These are phyloP conservation scores for Trypethelium eluteriae DNA, from an alignment of 495 filamentous ascomycete genomes.

Conservation along the genomic window DNA sequence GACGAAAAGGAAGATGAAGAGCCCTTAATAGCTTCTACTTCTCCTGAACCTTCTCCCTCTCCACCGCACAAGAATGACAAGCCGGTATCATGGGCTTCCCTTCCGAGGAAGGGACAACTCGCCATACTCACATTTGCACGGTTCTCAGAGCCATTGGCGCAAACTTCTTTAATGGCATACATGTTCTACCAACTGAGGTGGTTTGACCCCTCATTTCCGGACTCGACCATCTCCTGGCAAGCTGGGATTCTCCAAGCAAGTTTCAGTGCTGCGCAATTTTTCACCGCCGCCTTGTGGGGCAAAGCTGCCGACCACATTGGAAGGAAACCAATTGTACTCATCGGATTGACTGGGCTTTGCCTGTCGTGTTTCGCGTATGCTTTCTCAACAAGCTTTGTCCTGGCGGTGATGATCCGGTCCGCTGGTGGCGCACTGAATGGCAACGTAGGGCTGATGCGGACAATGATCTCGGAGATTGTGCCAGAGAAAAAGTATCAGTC, in stretches of 20 bases:
- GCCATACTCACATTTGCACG: slow-evolving; percentile 62
- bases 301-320: slow-evolving; percentile 63
- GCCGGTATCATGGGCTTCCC: slow-evolving; percentile 31
- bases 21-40: neutral
- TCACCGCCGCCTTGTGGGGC: slow-evolving; percentile 75
- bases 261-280: slow-evolving; percentile 73
- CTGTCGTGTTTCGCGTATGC: slow-evolving; percentile 46
- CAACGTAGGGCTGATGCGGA: slow-evolving; percentile 69
- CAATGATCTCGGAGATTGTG: slow-evolving; percentile 69
- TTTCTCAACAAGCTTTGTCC: slow-evolving; percentile 68
- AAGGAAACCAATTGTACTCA: slow-evolving; percentile 64
- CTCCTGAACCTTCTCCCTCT: neutral
- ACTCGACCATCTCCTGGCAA: slow-evolving; percentile 55
- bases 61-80: slow-evolving; percentile 18
- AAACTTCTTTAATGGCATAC: slow-evolving; percentile 63
- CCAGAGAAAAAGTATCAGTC: slow-evolving; percentile 60
- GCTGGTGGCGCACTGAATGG: slow-evolving; percentile 66
- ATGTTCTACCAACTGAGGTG: slow-evolving; percentile 49
- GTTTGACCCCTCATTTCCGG: slow-evolving; percentile 34
- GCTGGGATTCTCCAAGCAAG: slow-evolving; percentile 69
- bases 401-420: slow-evolving; percentile 63
- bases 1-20: neutral
- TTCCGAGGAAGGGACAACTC: slow-evolving; percentile 67
- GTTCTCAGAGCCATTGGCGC: slow-evolving; percentile 67
- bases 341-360: slow-evolving; percentile 63